Evolutionary conservation across 1,139 yeast genomes (phyloP), one percentile per base, ranked within the genome.

Genomic region (Pichia sp.): DNA sequence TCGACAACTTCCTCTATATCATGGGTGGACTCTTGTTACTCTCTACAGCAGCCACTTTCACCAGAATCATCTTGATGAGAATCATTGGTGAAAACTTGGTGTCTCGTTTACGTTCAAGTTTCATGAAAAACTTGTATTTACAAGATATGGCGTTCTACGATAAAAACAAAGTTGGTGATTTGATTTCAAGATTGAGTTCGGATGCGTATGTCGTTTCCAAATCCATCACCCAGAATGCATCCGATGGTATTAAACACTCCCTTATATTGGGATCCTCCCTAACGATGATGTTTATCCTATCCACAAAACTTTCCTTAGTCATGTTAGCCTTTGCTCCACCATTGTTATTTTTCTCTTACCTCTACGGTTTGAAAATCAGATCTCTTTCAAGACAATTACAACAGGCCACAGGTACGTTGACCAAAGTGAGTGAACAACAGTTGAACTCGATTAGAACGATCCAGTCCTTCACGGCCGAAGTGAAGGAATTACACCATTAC

Each of bases 101-200:
- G 6, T 88, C 96, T 6, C 73, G 96, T 51, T 70, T 93, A 47
- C 75, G 99, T 55, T 76, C 95, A 2, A 73, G 81, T 43, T 77
- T 91, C 37, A 88, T 89, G 68, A 81, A 81, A 65, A 83, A 80
- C 53, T 83, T 93, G 5, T 71, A 91, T 53, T 77, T 83, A 22
- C 96, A 90, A 61, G 98, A 93, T 66, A 86, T 95, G 47, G 93
- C 87, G 63, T 93, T 93, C 63, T 93, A 87, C 62, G 98, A 93
- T 62, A 83, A 86, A 18, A 91, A 94, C 52, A 84, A 93, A 61
- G 95, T 91, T 1, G 99, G 98, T 37, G 99, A 93, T 63, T 73
- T 93, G 61, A 89, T 93, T 42, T 88, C 96, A 6, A 72, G 98
- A 52, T 70, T 93, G 34, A 83, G 96, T 21, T 82, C 88, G 38